These are phyloP conservation scores for Carex arenaria DNA, from an alignment of 202 grass and related monocot species.

Conservation along the genomic window DNA sequence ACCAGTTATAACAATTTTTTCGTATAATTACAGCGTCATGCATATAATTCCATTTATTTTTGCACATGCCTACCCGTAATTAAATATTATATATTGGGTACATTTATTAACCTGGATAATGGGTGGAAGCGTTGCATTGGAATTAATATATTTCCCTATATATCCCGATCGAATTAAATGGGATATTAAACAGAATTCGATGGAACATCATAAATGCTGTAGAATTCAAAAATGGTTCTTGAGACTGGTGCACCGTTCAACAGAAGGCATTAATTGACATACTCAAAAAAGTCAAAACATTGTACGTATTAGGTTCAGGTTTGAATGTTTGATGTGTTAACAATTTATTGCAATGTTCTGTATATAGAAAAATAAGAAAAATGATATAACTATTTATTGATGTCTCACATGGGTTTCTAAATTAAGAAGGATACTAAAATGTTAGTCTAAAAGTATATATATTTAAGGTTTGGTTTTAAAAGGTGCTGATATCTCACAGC, in stretches of 20 bases:
- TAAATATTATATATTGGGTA: background rate
- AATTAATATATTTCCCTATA: background rate
- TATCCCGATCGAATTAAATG: background rate
- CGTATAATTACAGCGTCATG: background rate
- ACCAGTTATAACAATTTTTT: too few species aligned
- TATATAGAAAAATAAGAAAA: background rate
- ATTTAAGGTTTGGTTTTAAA: background rate
- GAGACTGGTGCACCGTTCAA: slow-evolving; percentile 7
- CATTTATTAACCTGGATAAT: background rate
- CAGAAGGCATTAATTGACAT: slow-evolving; percentile 1
- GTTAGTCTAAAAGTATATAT: background rate
- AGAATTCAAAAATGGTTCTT: background rate
- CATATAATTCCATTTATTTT: background rate
- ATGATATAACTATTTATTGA: background rate
- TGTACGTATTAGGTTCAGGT: too few species aligned
- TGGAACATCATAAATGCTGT: background rate
- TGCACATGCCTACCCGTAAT: background rate
- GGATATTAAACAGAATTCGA: background rate
- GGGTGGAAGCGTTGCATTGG: background rate
- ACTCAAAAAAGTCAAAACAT: background rate
- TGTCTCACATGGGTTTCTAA: background rate
- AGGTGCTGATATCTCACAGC: background rate
- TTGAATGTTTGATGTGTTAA: background rate
- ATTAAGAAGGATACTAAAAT: background rate
- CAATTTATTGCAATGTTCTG: background rate